Percentiles rank a stretch among this genome's conserved stretches.
These are phyloP conservation scores for Trypanosoma cruzi DNA, from an alignment of 208 protist species.

Conservation along the genomic window DNA sequence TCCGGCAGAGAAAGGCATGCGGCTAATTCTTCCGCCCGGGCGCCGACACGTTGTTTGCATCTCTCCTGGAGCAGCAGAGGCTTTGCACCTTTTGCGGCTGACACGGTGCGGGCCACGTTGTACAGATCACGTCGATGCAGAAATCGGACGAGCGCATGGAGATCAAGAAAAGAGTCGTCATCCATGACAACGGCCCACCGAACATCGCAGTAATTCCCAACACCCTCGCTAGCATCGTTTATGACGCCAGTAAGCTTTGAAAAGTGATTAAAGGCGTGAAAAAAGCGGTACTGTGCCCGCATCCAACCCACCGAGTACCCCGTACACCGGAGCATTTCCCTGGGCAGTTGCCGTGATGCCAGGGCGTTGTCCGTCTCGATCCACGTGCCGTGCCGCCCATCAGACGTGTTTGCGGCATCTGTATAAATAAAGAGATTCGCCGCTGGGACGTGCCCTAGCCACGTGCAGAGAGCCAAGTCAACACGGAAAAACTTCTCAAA, in stretches of 20 bases:
- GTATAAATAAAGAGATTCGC: slow-evolving; percentile 30
- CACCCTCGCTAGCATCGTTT: neutral
- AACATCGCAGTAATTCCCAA: neutral
- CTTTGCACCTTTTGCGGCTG: neutral
- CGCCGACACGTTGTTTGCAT: neutral
- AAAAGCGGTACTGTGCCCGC: slow-evolving; percentile 32
- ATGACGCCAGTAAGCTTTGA: neutral
- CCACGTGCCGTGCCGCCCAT: slow-evolving; percentile 27
- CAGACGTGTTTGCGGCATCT: slow-evolving; percentile 19
- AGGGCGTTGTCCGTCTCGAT: slow-evolving; percentile 14
- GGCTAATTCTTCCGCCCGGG: neutral
- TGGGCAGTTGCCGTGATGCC: neutral
- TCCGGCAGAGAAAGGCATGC: neutral
- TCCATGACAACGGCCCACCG: slow-evolving; percentile 27
- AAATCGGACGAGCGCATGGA: slow-evolving; percentile 20
- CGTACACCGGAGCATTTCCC: slow-evolving; percentile 5
- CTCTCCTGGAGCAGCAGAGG: neutral
- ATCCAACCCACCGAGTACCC: slow-evolving; percentile 27
- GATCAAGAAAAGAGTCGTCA: slow-evolving; percentile 32
- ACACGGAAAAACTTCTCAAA: slow-evolving; percentile 26
- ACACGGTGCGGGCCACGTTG: neutral
- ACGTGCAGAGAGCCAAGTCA: slow-evolving; percentile 29
- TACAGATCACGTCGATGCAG: slow-evolving; percentile 14
- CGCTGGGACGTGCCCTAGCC: slow-evolving; percentile 25
- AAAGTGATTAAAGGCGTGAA: slow-evolving; percentile 16